Evolutionary conservation across 495 filamentous ascomycete genomes (phyloP).

Genomic region (Geopyxis carbonaria): DNA sequence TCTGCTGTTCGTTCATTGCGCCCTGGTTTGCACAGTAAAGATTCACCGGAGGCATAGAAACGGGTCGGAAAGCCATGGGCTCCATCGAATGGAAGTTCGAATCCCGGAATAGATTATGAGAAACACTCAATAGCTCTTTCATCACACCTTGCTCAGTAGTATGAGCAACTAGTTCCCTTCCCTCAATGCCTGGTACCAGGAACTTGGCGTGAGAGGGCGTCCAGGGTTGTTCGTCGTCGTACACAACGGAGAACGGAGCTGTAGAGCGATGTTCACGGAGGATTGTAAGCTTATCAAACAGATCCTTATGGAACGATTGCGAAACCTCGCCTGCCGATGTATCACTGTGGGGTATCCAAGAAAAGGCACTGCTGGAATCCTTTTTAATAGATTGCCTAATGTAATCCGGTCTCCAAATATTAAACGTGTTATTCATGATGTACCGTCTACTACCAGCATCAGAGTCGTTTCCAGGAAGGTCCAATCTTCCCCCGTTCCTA

Average conservation of each 20-base stretch:
- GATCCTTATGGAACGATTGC: constrained; percentile 42
- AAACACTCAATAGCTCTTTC: constrained; percentile 61
- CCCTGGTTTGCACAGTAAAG: constrained; percentile 55
- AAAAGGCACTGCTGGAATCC: constrained; percentile 49
- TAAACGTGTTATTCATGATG: constrained; percentile 62
- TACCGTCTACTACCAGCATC: constrained; percentile 57
- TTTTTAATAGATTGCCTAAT: constrained; percentile 39
- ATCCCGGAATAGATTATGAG: constrained; percentile 43
- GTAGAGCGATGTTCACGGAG: constrained; percentile 13
- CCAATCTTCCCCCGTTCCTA: constrained; percentile 54
- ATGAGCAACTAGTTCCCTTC: constrained; percentile 47
- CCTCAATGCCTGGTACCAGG: constrained; percentile 54
- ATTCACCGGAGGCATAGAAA: constrained; percentile 75
- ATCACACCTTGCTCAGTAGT: constrained; percentile 60
- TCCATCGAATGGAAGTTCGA: constrained; percentile 62
- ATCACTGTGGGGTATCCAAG: constrained; percentile 79
- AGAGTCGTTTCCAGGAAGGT: constrained; percentile 62
- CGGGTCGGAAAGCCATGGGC: constrained; percentile 54
- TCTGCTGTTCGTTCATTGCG: constrained; percentile 47
- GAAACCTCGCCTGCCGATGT: constrained; percentile 54
- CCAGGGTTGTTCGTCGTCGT: constrained; percentile 41
- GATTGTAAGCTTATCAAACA: constrained; percentile 31
- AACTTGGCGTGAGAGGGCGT: constrained; percentile 61
- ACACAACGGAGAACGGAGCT: constrained; percentile 35
- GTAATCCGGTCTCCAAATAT: constrained; percentile 73